Evolutionary conservation across 768 basidiomycete genomes (phyloP).

Genomic region (Tylopilus intermedius): DNA sequence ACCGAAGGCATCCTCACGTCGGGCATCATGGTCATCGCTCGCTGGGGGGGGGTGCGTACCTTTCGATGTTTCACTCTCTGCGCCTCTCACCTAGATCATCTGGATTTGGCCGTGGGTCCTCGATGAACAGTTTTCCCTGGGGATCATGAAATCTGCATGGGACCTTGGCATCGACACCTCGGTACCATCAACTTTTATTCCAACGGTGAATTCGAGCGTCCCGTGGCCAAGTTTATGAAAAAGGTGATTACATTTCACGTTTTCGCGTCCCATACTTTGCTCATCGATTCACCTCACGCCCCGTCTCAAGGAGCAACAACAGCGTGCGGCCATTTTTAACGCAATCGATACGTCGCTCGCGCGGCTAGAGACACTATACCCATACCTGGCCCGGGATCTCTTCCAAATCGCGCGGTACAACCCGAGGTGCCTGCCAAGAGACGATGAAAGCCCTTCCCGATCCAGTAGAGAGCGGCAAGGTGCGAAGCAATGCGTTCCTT

Average conservation of each 20-base stretch:
- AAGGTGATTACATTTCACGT: constrained; percentile 9
- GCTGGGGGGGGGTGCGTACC: too few species aligned
- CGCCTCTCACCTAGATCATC: too few species aligned
- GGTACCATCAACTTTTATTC: constrained; percentile 38
- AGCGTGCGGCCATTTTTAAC: constrained; percentile 34
- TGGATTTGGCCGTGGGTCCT: constrained; percentile 22
- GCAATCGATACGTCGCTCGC: constrained; percentile 33
- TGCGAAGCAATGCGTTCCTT: too few species aligned
- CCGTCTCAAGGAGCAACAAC: constrained; percentile 1
- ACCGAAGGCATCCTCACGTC: too few species aligned
- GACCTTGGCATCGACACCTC: constrained; percentile 37
- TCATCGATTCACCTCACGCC: constrained; percentile 18
- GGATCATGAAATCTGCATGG: constrained; percentile 37
- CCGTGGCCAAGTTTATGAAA: constrained; percentile 36
- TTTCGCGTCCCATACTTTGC: too few species aligned
- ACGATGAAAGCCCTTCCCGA: too few species aligned
- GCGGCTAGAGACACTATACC: constrained; percentile 34
- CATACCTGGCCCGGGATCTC: too few species aligned
- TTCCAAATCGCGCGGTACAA: too few species aligned
- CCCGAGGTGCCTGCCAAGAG: too few species aligned
- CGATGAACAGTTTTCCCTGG: constrained; percentile 25
- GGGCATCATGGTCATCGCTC: too few species aligned
- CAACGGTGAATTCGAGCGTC: constrained; percentile 33
- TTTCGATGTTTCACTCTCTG: too few species aligned
- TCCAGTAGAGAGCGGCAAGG: too few species aligned